Evolutionary conservation across 148 eudicot species (phyloP).

Genomic region (Rheum nobile): DNA sequence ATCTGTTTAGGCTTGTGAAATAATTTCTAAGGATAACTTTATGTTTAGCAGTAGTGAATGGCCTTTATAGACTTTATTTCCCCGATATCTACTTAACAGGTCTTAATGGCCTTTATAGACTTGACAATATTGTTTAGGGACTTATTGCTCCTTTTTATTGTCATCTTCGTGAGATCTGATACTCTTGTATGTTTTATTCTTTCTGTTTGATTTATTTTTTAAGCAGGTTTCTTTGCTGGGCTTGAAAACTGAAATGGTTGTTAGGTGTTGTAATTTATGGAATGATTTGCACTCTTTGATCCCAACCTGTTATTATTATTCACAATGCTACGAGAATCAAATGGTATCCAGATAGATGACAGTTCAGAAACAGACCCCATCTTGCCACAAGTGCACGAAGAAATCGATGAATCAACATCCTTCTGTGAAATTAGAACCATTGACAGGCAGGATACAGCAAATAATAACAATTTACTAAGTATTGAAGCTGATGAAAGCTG

Average conservation of each 20-base stretch:
- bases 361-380: constrained; percentile 86
- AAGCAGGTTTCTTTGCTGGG: constrained; percentile 31
- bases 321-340: constrained; percentile 62
- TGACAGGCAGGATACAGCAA: constrained; percentile 29
- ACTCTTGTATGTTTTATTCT: background rate
- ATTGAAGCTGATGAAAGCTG: constrained; percentile 38
- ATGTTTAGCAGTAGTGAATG: background rate
- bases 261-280: constrained; percentile 18
- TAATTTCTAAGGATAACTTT: background rate
- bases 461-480: constrained; percentile 21
- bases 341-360: constrained; percentile 46
- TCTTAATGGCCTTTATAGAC: background rate
- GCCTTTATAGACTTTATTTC: background rate
- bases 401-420: constrained; percentile 37
- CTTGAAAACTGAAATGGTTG: constrained; percentile 38
- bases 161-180: background rate
- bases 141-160: background rate
- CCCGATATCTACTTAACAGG: background rate
- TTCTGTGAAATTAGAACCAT: constrained; percentile 66
- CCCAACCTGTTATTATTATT: constrained; percentile 17
- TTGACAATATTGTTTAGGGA: background rate
- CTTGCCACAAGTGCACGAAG: constrained; percentile 37
- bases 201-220: constrained; percentile 2
- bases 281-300: constrained; percentile 30
- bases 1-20: background rate